Evolutionary conservation across 2,329 filamentous ascomycete species (phyloP), one percentile per base, ranked within the genome.

Genomic region (Rhynchosporium agropyri): DNA sequence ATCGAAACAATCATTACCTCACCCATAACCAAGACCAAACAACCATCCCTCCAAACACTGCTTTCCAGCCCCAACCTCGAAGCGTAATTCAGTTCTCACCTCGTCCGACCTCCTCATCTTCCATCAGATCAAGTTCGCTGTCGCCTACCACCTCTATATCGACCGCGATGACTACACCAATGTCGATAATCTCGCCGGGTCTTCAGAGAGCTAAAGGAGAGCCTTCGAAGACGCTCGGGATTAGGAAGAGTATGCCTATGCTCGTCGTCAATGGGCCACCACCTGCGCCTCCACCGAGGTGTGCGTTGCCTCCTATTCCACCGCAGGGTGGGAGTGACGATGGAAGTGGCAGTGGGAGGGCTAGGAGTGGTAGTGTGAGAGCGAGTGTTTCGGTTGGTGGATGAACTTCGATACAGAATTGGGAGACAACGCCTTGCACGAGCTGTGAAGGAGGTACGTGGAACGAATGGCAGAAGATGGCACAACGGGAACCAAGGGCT

Each of bases 41-140:
- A 69, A 75, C 64, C 15, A 28, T 51, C 13, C 33, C 15, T 4
- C 7, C 53, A 78, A 76, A 36, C 78, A 79, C 38, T 31, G 28
- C 28, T 45, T 4, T 29, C 9, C n/a, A 46, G 7, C 43, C 5
- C 8, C 40, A 12, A 43, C 33, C 9, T 36, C 33, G 6, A 10
- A 36, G 6, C 33, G 33, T 10, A 2, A 36, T 36, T 10, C 33
- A 45, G 29, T 26, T 38, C 45, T 40, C 40, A 6, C 48, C 46
- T 10, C 46, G 46, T 2, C 33, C 33, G 1, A 40, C 40, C 26
- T 51, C 57, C 20, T 50, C 45, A n/a, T 59, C 57, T 6, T 40
- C 38, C n/a, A 53, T 33, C 49, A 38, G 7, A 7, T 50, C 38
- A 28, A 43, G 3, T 20, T 49, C 36, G 40, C 8, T 13, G 40